These are phyloP conservation scores for Penicillium angulare DNA, from an alignment of 495 filamentous ascomycete species.

Conservation along the genomic window DNA sequence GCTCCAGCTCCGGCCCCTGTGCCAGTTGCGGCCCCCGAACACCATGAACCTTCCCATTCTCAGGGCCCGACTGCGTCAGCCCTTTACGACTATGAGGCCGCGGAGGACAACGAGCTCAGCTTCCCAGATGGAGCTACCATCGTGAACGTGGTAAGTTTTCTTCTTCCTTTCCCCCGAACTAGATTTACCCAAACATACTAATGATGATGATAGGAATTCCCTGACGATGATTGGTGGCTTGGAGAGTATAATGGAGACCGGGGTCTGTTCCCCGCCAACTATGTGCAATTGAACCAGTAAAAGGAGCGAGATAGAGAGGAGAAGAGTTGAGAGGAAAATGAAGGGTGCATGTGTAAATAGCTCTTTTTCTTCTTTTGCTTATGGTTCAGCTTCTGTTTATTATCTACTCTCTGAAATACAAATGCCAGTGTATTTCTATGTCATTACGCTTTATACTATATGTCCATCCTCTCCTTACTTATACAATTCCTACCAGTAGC, in stretches of 20 bases:
- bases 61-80: slow-evolving; percentile 71
- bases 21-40: slow-evolving; percentile 2
- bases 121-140: slow-evolving; percentile 90
- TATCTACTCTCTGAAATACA: no score
- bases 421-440: no score
- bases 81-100: slow-evolving; percentile 94
- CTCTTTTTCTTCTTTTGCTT: not conserved
- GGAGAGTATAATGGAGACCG: slow-evolving; percentile 75
- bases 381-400: not conserved
- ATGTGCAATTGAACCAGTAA: slow-evolving; percentile 64
- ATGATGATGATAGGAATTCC: slow-evolving; percentile 69
- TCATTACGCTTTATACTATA: no score
- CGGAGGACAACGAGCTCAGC: slow-evolving; percentile 93
- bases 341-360: slow-evolving; percentile 9
- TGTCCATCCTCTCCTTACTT: no score
- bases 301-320: no score
- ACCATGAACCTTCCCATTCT: slow-evolving; percentile 19
- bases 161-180: no score
- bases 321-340: not conserved
- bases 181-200: slow-evolving; percentile 2
- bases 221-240: slow-evolving; percentile 98
- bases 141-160: slow-evolving; percentile 53
- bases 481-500: no score
- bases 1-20: not conserved
- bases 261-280: slow-evolving; percentile 91